Percentiles rank a stretch among this genome's conserved stretches.
These are phyloP conservation scores for Lactifluus volemus DNA, from an alignment of 768 basidiomycete species.

Conservation along the genomic window DNA sequence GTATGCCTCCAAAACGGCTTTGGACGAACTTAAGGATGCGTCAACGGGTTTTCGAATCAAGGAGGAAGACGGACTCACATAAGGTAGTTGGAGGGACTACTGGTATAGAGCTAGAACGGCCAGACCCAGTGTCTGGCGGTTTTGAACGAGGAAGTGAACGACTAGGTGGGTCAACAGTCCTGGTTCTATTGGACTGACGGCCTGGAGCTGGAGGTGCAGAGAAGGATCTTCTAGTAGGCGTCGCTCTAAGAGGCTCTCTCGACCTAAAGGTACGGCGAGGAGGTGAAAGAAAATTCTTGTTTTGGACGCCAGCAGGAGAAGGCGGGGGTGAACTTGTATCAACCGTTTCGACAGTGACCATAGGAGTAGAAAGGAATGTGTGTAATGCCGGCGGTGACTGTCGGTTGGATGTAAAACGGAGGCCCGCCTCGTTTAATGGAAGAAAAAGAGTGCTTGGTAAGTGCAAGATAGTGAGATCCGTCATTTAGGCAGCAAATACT, in stretches of 20 bases:
- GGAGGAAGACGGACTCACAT: constrained; percentile 35
- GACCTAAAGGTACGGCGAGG: constrained; percentile 1
- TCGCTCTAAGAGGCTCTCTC: neutral
- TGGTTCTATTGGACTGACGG: neutral
- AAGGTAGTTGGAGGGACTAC: constrained; percentile 59
- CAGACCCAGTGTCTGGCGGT: neutral
- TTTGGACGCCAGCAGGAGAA: neutral
- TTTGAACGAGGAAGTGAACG: neutral
- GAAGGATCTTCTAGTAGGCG: neutral
- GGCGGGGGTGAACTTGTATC: neutral
- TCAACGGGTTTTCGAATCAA: neutral
- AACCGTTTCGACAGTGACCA: constrained; percentile 15
- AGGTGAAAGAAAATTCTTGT: constrained; percentile 5
- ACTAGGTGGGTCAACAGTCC: neutral
- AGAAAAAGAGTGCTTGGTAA: constrained; percentile 11
- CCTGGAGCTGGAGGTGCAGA: neutral
- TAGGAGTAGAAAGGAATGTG: neutral
- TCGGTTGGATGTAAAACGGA: constrained; percentile 4
- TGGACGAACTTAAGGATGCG: constrained; percentile 49
- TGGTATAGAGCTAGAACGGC: neutral
- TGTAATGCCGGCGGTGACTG: neutral
- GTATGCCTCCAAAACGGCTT: constrained; percentile 77
- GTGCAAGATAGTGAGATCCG: constrained; percentile 11
- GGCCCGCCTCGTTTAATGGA: constrained; percentile 3
- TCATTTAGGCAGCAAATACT: neutral